Base-by-base conservation (phyloP, 768 basidiomycete genomes). In the Suillus alpinus region DNA sequence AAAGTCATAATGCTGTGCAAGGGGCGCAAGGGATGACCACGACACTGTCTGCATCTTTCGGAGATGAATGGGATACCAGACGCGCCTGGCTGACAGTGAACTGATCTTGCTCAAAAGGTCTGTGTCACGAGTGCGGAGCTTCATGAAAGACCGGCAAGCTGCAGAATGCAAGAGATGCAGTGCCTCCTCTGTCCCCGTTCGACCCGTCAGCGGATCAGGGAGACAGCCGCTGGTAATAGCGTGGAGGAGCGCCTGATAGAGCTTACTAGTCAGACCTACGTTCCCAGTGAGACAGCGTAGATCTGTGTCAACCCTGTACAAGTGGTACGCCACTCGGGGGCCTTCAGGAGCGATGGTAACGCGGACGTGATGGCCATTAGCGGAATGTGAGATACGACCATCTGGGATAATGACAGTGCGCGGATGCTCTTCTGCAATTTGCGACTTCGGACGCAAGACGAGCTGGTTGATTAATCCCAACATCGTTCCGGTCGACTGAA, bases 181-280 rank as follows among this genome's bases (percentile, higher is more conserved):
- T 0, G 81, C 81, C 50, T 82, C 75, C 43, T 80, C 76, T 1
- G 76, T 76, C 3, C 83, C 83, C 0, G 77, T 78, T 8, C 76
- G 75, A 18, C 65, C 63, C 0, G 77, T 80, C 20, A 84, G 69
- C 2, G 80, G 78, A 66, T 84, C 82, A 12, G 73, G 69, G 16
- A 78, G 66, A 50, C 74, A 74, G 10, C 51, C 57, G 23, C 77
- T 77, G 2, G 76, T 82, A 3, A 81, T 59, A 18, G 79, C 78
- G 47, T 84, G 83, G 16, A 84, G 70, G 56, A 80, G 80, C 2
- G 75, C 69, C 49, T 70, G 71, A 58, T 73, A 80, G 8, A 82
- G 67, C 43, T 66, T 66, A 59, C 69, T 71, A 1, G 60, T 62
- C 44, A 76, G 55, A n/a, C 65, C 71, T 4, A 52, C 63, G 8